Evolutionary conservation across 1,284 basidiomycete genomes (phyloP).

Genomic region (Trametes sp.): DNA sequence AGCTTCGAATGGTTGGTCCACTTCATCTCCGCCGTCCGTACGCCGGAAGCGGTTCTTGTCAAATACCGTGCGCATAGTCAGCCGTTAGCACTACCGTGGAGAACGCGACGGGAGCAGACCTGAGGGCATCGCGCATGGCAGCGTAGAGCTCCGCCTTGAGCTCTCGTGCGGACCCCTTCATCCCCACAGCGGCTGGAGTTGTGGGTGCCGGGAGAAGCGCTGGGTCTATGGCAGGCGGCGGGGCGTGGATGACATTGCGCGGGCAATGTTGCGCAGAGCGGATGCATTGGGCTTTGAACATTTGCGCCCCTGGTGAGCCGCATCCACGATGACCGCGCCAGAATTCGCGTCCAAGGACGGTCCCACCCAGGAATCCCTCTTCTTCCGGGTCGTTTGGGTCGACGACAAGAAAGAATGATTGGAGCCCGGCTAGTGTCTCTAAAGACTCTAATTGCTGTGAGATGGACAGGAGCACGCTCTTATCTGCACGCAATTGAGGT

Average conservation of each 20-base stretch:
- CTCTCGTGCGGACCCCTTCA: conserved; percentile 46
- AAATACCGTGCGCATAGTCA: neutral
- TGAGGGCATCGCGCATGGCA: conserved; percentile 56
- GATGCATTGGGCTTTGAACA: conserved; percentile 58
- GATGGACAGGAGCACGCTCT: conserved; percentile 52
- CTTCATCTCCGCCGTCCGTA: conserved; percentile 74
- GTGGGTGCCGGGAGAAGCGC: neutral
- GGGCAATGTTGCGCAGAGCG: conserved; percentile 5
- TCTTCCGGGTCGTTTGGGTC: conserved; percentile 55
- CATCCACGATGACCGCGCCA: conserved; percentile 67
- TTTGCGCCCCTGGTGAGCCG: conserved; percentile 60
- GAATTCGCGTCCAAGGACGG: conserved; percentile 64
- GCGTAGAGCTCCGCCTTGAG: conserved; percentile 63
- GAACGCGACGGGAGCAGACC: conserved; percentile 45
- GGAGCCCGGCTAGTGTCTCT: conserved; percentile 53
- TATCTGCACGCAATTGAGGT: conserved; percentile 44
- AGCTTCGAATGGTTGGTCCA: conserved; percentile 71
- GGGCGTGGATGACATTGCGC: neutral
- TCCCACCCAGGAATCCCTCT: conserved; percentile 68
- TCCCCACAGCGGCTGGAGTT: conserved; percentile 20
- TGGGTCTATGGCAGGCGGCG: neutral
- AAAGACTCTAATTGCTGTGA: conserved; percentile 62
- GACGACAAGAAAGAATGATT: conserved; percentile 68
- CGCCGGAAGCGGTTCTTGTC: conserved; percentile 57
- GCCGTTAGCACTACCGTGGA: neutral